Percentiles rank a stretch among this genome's conserved stretches.
phyloP scores from a whole-genome alignment of 768 basidiomycete species.

The Suillus occidentalis region DNA sequence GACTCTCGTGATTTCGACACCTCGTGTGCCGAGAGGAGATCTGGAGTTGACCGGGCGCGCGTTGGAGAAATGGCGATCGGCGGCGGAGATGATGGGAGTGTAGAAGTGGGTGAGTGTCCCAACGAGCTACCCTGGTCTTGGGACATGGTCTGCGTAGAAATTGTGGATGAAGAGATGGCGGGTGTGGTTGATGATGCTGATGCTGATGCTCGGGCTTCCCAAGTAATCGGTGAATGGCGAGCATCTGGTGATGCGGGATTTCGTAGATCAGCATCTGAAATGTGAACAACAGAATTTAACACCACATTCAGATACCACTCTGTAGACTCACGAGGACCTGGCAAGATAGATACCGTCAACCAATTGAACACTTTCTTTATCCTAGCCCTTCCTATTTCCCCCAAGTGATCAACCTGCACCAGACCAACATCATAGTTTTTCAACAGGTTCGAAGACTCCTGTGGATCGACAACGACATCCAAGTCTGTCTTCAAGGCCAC shows the following conservation, averaged over 20 bases:
- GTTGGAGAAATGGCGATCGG: conserved; percentile 48
- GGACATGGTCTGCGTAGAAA: conserved; percentile 32
- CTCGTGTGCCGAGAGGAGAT: conserved; percentile 47
- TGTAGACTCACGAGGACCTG: conserved; percentile 38
- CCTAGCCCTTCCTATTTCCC: conserved; percentile 63
- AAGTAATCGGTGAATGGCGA: conserved; percentile 49
- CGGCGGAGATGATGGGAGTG: conserved; percentile 37
- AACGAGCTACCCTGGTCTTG: conserved; percentile 29
- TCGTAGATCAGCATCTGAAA: conserved; percentile 46
- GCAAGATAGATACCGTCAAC: conserved; percentile 65
- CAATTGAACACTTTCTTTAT: conserved; percentile 75
- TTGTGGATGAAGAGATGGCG: conserved; percentile 43
- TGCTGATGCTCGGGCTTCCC: conserved; percentile 49
- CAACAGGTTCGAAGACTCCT: conserved; percentile 49
- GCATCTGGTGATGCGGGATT: conserved; percentile 76
- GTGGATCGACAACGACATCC: conserved; percentile 55
- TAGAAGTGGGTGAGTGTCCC: conserved; percentile 33
- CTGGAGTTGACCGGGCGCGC: conserved; percentile 55
- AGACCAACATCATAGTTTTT: conserved; percentile 72
- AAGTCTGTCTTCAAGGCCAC: conserved; percentile 88
- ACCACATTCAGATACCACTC: background rate
- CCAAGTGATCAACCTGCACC: conserved; percentile 64
- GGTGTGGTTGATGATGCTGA: conserved; percentile 55
- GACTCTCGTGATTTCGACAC: conserved; percentile 29
- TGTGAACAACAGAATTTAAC: conserved; percentile 17